Conservation (phyloP, 306 rosid species). For the Castanea mollissima region DNA sequence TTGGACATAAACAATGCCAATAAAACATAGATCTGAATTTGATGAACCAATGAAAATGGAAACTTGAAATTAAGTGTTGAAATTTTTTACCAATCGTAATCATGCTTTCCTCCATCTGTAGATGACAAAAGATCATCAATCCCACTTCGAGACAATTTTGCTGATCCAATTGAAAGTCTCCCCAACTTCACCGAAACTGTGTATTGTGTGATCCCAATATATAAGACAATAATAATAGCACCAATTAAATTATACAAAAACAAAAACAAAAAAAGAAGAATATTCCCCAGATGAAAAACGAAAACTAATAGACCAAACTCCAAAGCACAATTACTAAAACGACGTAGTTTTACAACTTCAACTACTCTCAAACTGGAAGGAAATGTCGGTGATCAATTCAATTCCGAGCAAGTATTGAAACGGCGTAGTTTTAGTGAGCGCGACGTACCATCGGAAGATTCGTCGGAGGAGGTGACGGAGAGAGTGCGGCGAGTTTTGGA, state of each 20-base stretch:
- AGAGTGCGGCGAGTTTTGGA: conserved; percentile 72
- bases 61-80: neutral
- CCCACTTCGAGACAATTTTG: conserved; percentile 57
- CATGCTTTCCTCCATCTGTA: conserved; percentile 88
- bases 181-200: conserved; percentile 79
- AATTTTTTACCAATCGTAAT: conserved; percentile 72
- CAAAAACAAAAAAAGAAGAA: too few relatives aligned
- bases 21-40: neutral
- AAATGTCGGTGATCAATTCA: neutral
- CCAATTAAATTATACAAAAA: too few relatives aligned
- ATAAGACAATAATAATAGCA: too few relatives aligned
- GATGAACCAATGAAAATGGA: neutral
- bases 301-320: too few relatives aligned
- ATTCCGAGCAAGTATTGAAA: neutral
- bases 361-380: neutral
- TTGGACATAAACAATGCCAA: too few relatives aligned
- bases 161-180: conserved; percentile 83
- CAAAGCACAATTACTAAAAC: too few relatives aligned
- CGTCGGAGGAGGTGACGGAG: conserved; percentile 72
- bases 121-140: conserved; percentile 83
- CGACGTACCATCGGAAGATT: conserved; percentile 77
- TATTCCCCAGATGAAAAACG: too few relatives aligned
- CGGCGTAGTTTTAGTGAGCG: too few relatives aligned
- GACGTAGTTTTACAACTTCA: neutral
- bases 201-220: too few relatives aligned